phyloP scores from a whole-genome alignment of 768 basidiomycete species.

The Pleurotus salmoneostramineus region DNA sequence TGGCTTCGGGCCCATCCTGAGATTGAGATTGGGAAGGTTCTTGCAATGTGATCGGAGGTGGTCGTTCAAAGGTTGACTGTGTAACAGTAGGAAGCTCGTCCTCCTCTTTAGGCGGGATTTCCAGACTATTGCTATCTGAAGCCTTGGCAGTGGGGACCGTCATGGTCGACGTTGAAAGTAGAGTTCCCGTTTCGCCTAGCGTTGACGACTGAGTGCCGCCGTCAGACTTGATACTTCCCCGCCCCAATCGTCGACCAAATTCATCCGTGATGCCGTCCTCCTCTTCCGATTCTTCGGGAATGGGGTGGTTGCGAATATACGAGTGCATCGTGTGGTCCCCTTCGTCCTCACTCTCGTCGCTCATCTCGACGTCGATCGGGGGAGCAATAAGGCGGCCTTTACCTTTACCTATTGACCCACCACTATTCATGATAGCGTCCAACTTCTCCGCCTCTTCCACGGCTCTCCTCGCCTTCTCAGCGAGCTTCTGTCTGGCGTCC shows the following conservation, averaged over 20 bases:
- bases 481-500: conserved; percentile 59
- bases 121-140: conserved; percentile 15
- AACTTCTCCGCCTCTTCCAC: conserved; percentile 54
- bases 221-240: conserved; percentile 18
- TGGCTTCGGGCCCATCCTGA: not conserved
- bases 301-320: not conserved
- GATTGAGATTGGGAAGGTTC: conserved; percentile 1
- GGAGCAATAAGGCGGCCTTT: conserved; percentile 33
- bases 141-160: conserved; percentile 7
- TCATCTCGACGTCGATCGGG: conserved; percentile 72
- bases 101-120: conserved; percentile 25
- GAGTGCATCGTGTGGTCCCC: conserved; percentile 41
- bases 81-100: conserved; percentile 14
- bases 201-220: conserved; percentile 10
- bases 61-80: conserved; percentile 15
- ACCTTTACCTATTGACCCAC: conserved; percentile 17
- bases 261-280: conserved; percentile 61
- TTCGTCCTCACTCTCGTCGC: conserved; percentile 78
- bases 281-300: conserved; percentile 27
- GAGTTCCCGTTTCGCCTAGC: not conserved
- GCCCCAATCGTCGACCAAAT: conserved; percentile 16
- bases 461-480: conserved; percentile 62
- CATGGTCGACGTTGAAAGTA: not conserved
- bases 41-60: conserved; percentile 8
- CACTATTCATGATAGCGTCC: conserved; percentile 33